Base-by-base conservation (phyloP, 2,329 filamentous ascomycete species). In the Colletotrichum noveboracense region DNA sequence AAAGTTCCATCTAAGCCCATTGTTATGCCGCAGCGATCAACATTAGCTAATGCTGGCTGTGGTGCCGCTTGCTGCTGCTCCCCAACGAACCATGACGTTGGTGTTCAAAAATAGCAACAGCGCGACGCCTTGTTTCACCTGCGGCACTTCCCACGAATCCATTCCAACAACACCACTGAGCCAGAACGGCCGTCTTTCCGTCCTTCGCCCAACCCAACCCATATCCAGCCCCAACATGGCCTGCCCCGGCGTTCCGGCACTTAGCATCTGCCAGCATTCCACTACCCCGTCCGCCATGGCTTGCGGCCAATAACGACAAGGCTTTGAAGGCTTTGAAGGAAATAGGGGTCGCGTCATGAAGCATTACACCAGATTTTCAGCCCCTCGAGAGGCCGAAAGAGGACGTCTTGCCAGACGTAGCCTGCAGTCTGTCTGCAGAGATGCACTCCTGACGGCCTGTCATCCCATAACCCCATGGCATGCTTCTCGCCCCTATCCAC, bases 61-160 rank as follows among this genome's bases (percentile, higher is more conserved):
- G 43, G 43, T 48, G 43, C 43, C 43, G 26, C 28, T 30, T 60
- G n/a, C 18, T 16, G 32, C 36, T 34, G 52, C 38, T 28, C 61
- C 60, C 43, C 61, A 43, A 32, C 18, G 62, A 64, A 60, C 64
- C 70, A 73, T 75, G 73, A 75, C 73, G 73, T 75, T 65, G 18
- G 52, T 52, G 48, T 38, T 62, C 73, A 73, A 75, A 75, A 75
- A 75, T 75, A 75, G 73, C 43, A 75, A 75, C 68, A 48, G 12
- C 56, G 73, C 28, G 32, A 21, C 73, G 70, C 64, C 64, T 58
- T 75, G 73, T 73, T 75, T 75, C 73, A 73, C 64, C 64, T 73
- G 56, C 73, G 56, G 43, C 58, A 56, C 62, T 55, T 73, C 62
- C 21, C 70, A 64, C 60, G 32, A 72, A 38, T 68, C 70, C 64